Conservation (phyloP, 1,284 basidiomycete genomes). For the Paramarasmius palmivorus region DNA sequence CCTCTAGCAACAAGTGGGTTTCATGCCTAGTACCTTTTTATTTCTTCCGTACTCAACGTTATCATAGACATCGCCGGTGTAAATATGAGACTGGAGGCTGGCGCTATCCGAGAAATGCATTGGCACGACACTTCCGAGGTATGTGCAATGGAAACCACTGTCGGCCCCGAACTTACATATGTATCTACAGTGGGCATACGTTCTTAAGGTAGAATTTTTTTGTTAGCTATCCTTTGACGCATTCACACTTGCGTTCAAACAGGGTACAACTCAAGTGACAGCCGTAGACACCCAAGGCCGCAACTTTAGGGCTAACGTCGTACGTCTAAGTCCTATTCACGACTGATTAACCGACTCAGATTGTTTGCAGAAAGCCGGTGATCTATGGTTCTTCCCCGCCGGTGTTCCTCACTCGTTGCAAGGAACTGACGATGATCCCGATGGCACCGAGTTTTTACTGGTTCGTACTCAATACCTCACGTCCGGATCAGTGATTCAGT, state of each 20-base stretch:
- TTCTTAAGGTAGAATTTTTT: constrained; percentile 47
- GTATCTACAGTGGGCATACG: constrained; percentile 59
- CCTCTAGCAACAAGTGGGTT: constrained; percentile 57
- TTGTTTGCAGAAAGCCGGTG: constrained; percentile 36
- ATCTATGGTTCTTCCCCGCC: constrained; percentile 69
- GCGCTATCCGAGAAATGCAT: constrained; percentile 69
- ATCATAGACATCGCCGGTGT: constrained; percentile 59
- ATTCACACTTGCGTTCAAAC: background rate
- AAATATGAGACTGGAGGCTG: constrained; percentile 68
- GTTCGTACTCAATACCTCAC: no score
- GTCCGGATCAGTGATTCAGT: no score
- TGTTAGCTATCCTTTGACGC: background rate
- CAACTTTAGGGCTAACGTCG: constrained; percentile 59
- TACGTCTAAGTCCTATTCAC: constrained; percentile 27
- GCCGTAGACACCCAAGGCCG: constrained; percentile 59
- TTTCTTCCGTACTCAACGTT: background rate
- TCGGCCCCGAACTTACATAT: background rate
- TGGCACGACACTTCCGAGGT: constrained; percentile 74
- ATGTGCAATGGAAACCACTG: constrained; percentile 15
- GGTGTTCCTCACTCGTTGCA: constrained; percentile 70
- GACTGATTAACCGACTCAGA: background rate
- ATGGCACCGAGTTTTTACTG: constrained; percentile 70
- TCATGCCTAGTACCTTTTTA: constrained; percentile 1
- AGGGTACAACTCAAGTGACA: constrained; percentile 66
- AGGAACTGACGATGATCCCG: constrained; percentile 52